Percentiles rank a stretch among this genome's conserved stretches.
phyloP scores from a whole-genome alignment of 208 protist genomes.

The Crithidia acanthocephali region DNA sequence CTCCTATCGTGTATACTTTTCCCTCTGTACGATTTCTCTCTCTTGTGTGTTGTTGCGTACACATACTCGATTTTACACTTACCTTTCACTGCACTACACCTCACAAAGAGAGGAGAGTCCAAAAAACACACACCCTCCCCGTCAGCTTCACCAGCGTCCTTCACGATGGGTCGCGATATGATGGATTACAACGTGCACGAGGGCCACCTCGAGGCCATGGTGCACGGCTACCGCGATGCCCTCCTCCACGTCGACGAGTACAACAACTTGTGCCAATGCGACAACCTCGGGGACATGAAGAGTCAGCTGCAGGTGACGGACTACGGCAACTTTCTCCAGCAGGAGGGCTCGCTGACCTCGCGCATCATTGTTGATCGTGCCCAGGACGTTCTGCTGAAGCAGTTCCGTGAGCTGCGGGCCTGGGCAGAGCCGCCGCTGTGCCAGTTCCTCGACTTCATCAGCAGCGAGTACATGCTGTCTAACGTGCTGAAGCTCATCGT shows the following conservation, averaged over 20 bases:
- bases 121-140: no score
- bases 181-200: constrained; percentile 87
- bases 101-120: no score
- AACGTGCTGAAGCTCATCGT: constrained; percentile 94
- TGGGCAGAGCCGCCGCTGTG: constrained; percentile 95
- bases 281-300: constrained; percentile 98
- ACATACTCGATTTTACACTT: no score
- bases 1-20: no score
- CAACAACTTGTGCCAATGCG: constrained; percentile 98
- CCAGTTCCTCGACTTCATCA: constrained; percentile 99
- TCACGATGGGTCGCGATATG: constrained; percentile 68
- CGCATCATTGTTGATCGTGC: constrained; percentile 92
- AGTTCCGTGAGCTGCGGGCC: constrained; percentile 96
- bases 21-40: not conserved
- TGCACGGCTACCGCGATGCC: constrained; percentile 92
- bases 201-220: constrained; percentile 89
- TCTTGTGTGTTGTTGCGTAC: not conserved
- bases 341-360: constrained; percentile 93
- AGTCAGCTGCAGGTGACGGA: constrained; percentile 97
- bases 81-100: no score
- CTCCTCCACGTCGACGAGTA: constrained; percentile 96
- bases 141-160: no score
- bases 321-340: constrained; percentile 98
- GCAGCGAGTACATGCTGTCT: constrained; percentile 98
- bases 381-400: constrained; percentile 95